phyloP scores from a whole-genome alignment of 257 asterid species.

The Plantago elongata region DNA sequence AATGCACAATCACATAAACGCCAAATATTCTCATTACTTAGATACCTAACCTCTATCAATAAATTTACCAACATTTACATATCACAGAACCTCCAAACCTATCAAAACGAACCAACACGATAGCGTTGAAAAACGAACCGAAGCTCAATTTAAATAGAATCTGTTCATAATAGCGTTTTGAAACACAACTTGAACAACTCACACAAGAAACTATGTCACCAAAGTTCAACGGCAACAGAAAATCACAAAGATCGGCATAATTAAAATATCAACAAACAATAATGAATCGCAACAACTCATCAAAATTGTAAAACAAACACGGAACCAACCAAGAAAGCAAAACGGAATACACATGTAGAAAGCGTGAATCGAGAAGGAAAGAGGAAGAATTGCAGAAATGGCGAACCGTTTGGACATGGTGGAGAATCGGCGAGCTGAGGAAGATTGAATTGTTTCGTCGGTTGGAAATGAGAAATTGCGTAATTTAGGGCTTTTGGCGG shows the following conservation, averaged over 20 bases:
- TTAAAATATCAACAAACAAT: too few relatives aligned
- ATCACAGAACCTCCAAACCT: background rate
- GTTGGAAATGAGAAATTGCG: background rate
- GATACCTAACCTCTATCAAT: background rate
- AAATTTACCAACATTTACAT: background rate
- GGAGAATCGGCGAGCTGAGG: background rate
- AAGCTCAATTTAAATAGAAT: background rate
- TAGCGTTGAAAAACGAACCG: background rate
- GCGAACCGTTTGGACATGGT: slow-evolving; percentile 10
- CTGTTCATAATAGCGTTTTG: background rate
- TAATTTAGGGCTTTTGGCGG: slow-evolving; percentile 13
- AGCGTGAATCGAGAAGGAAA: background rate
- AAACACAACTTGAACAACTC: background rate
- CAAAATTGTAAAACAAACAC: too few relatives aligned
- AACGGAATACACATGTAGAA: too few relatives aligned
- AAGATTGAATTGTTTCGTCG: background rate
- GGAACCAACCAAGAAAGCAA: too few relatives aligned
- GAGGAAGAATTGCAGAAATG: background rate
- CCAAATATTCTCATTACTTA: background rate
- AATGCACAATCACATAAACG: too few relatives aligned
- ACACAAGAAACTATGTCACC: too few relatives aligned
- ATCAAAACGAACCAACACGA: background rate
- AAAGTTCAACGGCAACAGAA: too few relatives aligned
- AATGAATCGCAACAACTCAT: too few relatives aligned
- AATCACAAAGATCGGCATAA: too few relatives aligned